Evolutionary conservation across 2,329 filamentous ascomycete genomes (phyloP).

Genomic region (Thielaviopsis euricoi): DNA sequence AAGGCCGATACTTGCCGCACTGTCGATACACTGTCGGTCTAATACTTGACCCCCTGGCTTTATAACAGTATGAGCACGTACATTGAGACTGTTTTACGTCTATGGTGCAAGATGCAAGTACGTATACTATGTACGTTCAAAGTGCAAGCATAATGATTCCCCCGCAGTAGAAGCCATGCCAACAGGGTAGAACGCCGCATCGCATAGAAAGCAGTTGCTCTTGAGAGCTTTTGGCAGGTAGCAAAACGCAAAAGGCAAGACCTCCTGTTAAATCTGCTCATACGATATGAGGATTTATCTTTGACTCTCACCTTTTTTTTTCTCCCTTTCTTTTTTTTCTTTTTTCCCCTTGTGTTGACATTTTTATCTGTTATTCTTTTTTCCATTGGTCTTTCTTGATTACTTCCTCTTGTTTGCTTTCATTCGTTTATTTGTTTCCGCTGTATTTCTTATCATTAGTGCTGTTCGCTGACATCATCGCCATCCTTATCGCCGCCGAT

Average conservation of each 20-base stretch:
- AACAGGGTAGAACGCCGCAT: too few species aligned
- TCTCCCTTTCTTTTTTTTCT: background rate
- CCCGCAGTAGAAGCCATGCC: too few species aligned
- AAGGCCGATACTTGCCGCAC: too few species aligned
- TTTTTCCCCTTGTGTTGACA: background rate
- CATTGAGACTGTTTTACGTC: background rate
- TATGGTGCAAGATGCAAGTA: background rate
- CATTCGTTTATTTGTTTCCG: background rate
- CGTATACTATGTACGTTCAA: background rate
- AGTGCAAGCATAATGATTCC: too few species aligned
- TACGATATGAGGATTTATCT: background rate
- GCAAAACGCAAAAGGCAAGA: background rate
- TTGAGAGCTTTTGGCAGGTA: background rate
- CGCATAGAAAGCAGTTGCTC: background rate
- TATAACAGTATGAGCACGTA: too few species aligned
- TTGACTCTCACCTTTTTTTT: background rate
- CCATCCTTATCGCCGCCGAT: background rate
- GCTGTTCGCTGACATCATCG: background rate
- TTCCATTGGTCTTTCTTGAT: background rate
- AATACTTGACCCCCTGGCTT: too few species aligned
- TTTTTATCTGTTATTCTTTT: too few species aligned
- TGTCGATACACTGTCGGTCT: too few species aligned
- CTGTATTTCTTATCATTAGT: too few species aligned
- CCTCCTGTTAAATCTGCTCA: too few species aligned
- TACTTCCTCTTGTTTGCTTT: background rate